Base-by-base conservation (phyloP, 768 basidiomycete genomes). In the Rhodotorula kratochvilovae region DNA sequence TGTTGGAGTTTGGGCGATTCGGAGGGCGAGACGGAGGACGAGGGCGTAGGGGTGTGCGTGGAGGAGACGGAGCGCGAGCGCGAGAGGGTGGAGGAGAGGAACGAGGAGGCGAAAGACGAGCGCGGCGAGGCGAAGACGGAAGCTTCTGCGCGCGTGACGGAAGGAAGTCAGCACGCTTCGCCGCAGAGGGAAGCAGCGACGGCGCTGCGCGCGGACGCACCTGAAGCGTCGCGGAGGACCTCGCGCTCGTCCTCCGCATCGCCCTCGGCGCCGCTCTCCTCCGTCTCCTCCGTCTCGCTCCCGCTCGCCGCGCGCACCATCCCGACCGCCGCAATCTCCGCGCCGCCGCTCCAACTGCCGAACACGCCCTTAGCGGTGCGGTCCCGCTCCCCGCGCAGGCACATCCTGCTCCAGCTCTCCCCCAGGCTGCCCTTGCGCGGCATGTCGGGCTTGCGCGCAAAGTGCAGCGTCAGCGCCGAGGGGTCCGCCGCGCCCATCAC, bases 41-140 rank as follows among this genome's bases (percentile, higher is more conserved):
- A 53, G 29, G 27, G n/a, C 11, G 51, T 15, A 8, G 51, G n/a
- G 51, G 25, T 11, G 6, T 50, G 25, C 1, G 51, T 53, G 27
- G 51, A 53, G 13, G 51, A 53, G 51, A 53, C 13, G 51, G 51
- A 53, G n/a, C 51, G 51, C n/a, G 51, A 53, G n/a, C 51, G 51
- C 51, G 51, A 53, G 51, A 53, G 51, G n/a, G 51, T 13, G 13
- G 51, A 29, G 51, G n/a, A 29, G 51, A 29, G 29, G 48, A 27
- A 50, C 23, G 48, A 50, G 4, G 48, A 50, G 51, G 51, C 51
- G 51, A 53, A 53, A 6, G 51, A 29, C 27, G 51, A 53, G n/a
- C 51, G 51, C 2, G 51, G 51, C 13, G 51, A 53, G 3, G 51
- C 51, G 16, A 53, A 53, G n/a, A 53, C 16, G n/a, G 51, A 53